Evolutionary conservation across 805 yeast species (phyloP).

Genomic region (Cyberlindnera xylosilytica): DNA sequence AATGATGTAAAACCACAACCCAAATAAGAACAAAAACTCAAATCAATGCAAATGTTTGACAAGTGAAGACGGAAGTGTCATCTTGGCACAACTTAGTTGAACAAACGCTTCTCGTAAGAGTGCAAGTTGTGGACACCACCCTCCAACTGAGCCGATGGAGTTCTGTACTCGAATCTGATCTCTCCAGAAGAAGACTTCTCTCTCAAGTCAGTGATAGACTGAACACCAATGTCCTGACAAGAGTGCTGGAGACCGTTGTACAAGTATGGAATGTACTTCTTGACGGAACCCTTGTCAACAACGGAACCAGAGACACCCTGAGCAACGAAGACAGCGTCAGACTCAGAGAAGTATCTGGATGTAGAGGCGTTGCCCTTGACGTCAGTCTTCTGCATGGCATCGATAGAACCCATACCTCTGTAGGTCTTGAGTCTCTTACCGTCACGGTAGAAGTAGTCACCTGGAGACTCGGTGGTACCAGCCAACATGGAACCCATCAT

Average conservation of each 20-base stretch:
- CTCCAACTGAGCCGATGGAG: slow-evolving; percentile 97
- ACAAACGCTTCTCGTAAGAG: slow-evolving; percentile 96
- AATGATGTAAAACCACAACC: neutral
- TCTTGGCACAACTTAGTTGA: slow-evolving; percentile 37
- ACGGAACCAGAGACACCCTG: slow-evolving; percentile 99
- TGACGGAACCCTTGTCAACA: slow-evolving; percentile 92
- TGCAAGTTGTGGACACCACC: slow-evolving; percentile 97
- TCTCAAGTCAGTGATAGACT: slow-evolving; percentile 62
- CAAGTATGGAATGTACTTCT: slow-evolving; percentile 91
- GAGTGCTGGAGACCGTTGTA: slow-evolving; percentile 97
- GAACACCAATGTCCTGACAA: slow-evolving; percentile 94
- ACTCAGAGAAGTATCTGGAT: slow-evolving; percentile 95
- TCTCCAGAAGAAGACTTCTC: slow-evolving; percentile 59
- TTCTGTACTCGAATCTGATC: slow-evolving; percentile 94
- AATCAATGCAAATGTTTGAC: neutral
- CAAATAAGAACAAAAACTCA: slow-evolving; percentile 2
- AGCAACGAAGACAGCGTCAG: slow-evolving; percentile 93
- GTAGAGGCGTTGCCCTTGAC: slow-evolving; percentile 94
- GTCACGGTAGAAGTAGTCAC: slow-evolving; percentile 95
- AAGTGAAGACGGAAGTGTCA: neutral
- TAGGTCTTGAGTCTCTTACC: slow-evolving; percentile 96
- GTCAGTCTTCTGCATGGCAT: slow-evolving; percentile 93
- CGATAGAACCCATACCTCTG: slow-evolving; percentile 99
- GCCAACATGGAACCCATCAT: slow-evolving; percentile 99
- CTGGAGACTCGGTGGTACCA: slow-evolving; percentile 98